phyloP scores from a whole-genome alignment of 257 asterid genomes.

The Solanum rostratum region DNA sequence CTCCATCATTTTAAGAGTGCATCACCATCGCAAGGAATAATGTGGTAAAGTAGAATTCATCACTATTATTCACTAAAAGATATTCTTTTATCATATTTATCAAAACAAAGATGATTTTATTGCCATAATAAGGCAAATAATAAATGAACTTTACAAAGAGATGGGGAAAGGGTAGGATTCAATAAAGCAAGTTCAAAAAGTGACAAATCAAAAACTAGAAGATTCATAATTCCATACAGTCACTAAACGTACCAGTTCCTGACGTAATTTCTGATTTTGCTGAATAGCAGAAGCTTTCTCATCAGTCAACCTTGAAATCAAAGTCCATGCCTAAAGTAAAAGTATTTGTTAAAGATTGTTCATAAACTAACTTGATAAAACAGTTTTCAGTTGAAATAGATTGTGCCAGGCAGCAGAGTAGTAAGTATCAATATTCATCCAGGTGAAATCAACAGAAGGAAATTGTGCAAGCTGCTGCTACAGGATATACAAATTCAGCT shows the following conservation, averaged over 20 bases:
- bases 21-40: not conserved
- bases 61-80: not conserved
- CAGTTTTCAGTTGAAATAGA: not conserved
- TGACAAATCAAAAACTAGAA: not conserved
- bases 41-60: not conserved
- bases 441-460: not conserved
- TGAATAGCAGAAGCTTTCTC: constrained; percentile 52
- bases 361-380: not conserved
- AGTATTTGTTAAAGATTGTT: not conserved
- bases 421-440: not conserved
- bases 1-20: not conserved
- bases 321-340: constrained; percentile 33
- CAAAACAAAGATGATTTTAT: not conserved
- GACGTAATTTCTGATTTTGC: constrained; percentile 48
- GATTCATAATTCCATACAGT: not conserved
- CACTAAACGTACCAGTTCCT: constrained; percentile 52
- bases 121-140: not conserved
- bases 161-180: not conserved
- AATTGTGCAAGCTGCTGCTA: not conserved
- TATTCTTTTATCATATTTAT: not conserved
- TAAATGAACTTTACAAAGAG: not conserved
- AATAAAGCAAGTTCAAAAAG: not conserved
- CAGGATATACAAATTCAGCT: not conserved
- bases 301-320: constrained; percentile 47
- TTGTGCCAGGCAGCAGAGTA: not conserved